Evolutionary conservation across 2,329 filamentous ascomycete genomes (phyloP), one percentile per base, ranked within the genome.

Genomic region (Esteya vermicola): DNA sequence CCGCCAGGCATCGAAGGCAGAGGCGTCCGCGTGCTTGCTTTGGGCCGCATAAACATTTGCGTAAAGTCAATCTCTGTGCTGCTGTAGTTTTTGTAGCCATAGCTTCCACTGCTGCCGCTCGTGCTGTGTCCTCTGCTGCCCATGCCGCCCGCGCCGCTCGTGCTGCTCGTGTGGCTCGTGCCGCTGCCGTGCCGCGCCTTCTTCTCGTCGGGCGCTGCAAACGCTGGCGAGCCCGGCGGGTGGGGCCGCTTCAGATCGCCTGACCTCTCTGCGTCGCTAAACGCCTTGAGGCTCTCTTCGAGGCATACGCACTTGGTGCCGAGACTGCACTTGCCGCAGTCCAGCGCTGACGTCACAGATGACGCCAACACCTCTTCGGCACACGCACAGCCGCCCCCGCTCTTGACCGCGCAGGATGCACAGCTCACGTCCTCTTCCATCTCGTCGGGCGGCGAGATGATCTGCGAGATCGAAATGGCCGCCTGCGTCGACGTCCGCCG

Each of bases 11-110:
- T 43, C 2, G 46, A 44, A 0, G 46, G 46, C 20, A 48, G 38
- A 1, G 45, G 46, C 6, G 45, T 47, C 31, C 46, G 46, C 10
- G 43, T 9, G 43, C 40, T 21, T 45, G 55, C 38, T 49, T 62
- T 54, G 48, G 65, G 62, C 53, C 65, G 62, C 41, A 71, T 63
- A 53, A 81, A 81, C 48, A 75, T 68, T 45, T 70, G 59, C 6
- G 82, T 85, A 49, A 86, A 86, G 54, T 88, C 81, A 34, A 79
- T 79, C 58, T 86, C 83, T 47, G 76, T 68, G 40, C 63, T 57
- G 13, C 31, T 28, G 18, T 22, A n/a, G 6, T 7, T 18, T 18
- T 25, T 56, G 41, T 71, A 39, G n/a, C n/a, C n/a, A n/a, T n/a
- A n/a, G n/a, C n/a, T n/a, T n/a, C n/a, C n/a, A n/a, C n/a, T n/a